A percentile compares a stretch with the other conserved stretches of the same genome.
These are phyloP conservation scores for Rubus idaeus DNA, from an alignment of 306 rosid genomes.

Conservation along the genomic window DNA sequence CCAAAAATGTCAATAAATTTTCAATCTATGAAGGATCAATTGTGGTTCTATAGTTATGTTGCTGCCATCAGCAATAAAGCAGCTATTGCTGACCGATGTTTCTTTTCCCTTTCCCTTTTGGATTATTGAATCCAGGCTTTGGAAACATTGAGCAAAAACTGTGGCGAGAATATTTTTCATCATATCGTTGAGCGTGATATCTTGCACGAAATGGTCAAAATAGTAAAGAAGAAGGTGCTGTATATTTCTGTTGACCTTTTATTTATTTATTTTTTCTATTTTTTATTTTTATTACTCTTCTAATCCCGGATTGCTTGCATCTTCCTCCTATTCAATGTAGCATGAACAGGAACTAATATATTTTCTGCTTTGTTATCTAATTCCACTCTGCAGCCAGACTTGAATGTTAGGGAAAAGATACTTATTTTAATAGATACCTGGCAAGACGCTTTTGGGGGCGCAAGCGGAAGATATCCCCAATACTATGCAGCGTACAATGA, in stretches of 20 bases:
- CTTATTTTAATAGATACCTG: constrained; percentile 77
- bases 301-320: background rate
- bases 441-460: constrained; percentile 98
- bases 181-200: constrained; percentile 85
- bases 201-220: constrained; percentile 92
- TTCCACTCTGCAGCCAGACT: constrained; percentile 73
- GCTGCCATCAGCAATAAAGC: constrained; percentile 2
- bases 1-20: background rate
- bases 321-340: constrained; percentile 1
- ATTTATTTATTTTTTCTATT: too few species aligned
- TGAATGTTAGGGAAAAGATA: constrained; percentile 90
- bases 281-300: constrained; percentile 10
- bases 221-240: constrained; percentile 90
- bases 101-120: constrained; percentile 12
- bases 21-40: background rate
- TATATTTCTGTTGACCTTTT: constrained; percentile 16
- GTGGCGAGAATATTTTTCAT: constrained; percentile 87
- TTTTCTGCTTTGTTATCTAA: constrained; percentile 29
- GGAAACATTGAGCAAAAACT: constrained; percentile 92
- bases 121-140: constrained; percentile 55
- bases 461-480: constrained; percentile 78
- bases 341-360: constrained; percentile 16
- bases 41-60: background rate
- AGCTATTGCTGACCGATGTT: constrained; percentile 23
- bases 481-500: constrained; percentile 85